Evolutionary conservation across 1,284 basidiomycete genomes (phyloP), one percentile per base, ranked within the genome.

Genomic region (Lentinula novae-zelandiae): DNA sequence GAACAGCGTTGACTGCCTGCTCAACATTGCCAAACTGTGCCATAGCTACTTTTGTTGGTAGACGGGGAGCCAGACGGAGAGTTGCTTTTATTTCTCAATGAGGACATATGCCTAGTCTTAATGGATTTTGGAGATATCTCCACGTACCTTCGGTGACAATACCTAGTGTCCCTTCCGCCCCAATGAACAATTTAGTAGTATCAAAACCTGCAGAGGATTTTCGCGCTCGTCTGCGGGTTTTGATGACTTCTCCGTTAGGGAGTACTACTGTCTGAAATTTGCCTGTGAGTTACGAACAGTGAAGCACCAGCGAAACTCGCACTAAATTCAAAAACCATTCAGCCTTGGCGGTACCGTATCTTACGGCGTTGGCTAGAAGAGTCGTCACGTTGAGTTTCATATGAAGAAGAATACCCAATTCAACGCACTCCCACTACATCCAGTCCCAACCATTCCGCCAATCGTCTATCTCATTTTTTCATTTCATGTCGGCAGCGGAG

Each of bases 151-250:
- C 90, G 0, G 88, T 91, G 7, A 93, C 83, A 57, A 93, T 86
- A 1, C 92, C 92, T 48, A 93, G 73, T 0, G 90, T 93, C 3
- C 92, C 92, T 69, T 93, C 92, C 0, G 90, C 87, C 1, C 92
- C 90, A 55, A 93, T 85, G 75, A 93, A 92, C n/a, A 93, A 73
- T 66, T 90, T 89, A 8, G 89, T 90, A 3, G 85, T 78, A 68
- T 93, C 90, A 60, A 87, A 91, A 1, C 91, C 91, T 2, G 88
- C 89, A 1, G 87, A 80, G 0, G 89, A 92, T 71, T 93, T 93
- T 54, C 83, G 77, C 6, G 90, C 88, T 60, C 87, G 72, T 60
- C 82, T 80, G 3, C 90, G 83, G 0, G 92, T 94, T 73, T 90
- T 91, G 72, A 93, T 89, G 31, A 93, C 85, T 70, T 93, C 84